These are phyloP conservation scores for Dipodascus geniculatus DNA, from an alignment of 805 yeast genomes.

Conservation along the genomic window DNA sequence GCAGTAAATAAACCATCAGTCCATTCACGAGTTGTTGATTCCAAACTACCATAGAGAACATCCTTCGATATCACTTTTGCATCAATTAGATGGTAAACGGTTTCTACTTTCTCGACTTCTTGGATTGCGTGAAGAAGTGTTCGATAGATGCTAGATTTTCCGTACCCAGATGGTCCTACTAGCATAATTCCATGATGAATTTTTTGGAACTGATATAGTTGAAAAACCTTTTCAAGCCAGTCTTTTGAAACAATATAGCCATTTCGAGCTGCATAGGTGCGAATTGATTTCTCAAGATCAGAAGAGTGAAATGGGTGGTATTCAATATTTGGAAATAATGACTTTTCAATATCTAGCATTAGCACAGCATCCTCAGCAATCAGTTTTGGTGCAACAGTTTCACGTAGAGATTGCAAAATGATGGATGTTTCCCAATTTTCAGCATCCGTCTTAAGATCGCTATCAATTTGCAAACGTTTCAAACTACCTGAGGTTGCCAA, in stretches of 20 bases:
- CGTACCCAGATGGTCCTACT: slow-evolving; percentile 66
- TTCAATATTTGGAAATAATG: slow-evolving; percentile 11
- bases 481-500: slow-evolving; percentile 46
- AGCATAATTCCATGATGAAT: slow-evolving; percentile 72
- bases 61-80: slow-evolving; percentile 65
- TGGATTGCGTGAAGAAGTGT: slow-evolving; percentile 37
- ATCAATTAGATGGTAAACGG: slow-evolving; percentile 42
- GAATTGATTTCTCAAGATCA: slow-evolving; percentile 21
- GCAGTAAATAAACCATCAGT: slow-evolving; percentile 73
- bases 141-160: slow-evolving; percentile 50
- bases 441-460: background rate
- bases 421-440: slow-evolving; percentile 14
- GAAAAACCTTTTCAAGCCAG: slow-evolving; percentile 47
- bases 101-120: slow-evolving; percentile 26
- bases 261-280: slow-evolving; percentile 15
- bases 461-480: slow-evolving; percentile 18
- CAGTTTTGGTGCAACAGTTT: slow-evolving; percentile 59
- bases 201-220: slow-evolving; percentile 47
- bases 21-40: slow-evolving; percentile 80
- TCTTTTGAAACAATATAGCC: slow-evolving; percentile 27
- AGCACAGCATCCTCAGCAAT: slow-evolving; percentile 37
- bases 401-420: slow-evolving; percentile 42
- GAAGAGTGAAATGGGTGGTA: slow-evolving; percentile 18
- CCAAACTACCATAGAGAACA: slow-evolving; percentile 57
- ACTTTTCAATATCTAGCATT: slow-evolving; percentile 23